Percentiles rank a stretch among this genome's conserved stretches.
Conservation (phyloP, 768 basidiomycete genomes). For the Cantharellus anzutake region DNA sequence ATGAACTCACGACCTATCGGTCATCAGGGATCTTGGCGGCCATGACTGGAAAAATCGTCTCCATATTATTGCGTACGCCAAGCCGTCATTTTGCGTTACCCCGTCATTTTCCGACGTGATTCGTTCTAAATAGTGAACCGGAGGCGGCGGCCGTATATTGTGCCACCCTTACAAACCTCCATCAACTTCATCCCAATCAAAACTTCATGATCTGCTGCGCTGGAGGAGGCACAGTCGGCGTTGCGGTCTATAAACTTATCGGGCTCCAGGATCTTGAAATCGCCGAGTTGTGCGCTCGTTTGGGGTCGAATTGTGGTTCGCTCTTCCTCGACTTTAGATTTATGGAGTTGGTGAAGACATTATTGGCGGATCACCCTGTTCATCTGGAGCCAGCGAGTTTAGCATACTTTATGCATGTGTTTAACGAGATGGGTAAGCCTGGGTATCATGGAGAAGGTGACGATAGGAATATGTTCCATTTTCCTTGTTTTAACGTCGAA, state of each 20-base stretch:
- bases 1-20: slow-evolving; percentile 17
- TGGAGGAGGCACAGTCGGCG: slow-evolving; percentile 59
- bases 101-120: not conserved
- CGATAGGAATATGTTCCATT: slow-evolving; percentile 69
- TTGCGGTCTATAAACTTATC: slow-evolving; percentile 39
- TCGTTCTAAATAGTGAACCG: slow-evolving; percentile 26
- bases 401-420: slow-evolving; percentile 67
- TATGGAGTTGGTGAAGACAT: slow-evolving; percentile 57
- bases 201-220: slow-evolving; percentile 82
- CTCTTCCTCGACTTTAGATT: slow-evolving; percentile 76
- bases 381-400: slow-evolving; percentile 70
- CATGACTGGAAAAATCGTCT: slow-evolving; percentile 61
- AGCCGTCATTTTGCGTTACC: not conserved
- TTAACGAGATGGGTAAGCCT: slow-evolving; percentile 75
- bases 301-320: slow-evolving; percentile 72
- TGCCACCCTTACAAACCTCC: slow-evolving; percentile 57
- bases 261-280: slow-evolving; percentile 72
- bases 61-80: slow-evolving; percentile 50
- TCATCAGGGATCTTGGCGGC: slow-evolving; percentile 25
- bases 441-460: slow-evolving; percentile 50
- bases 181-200: slow-evolving; percentile 58
- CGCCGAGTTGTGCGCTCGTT: slow-evolving; percentile 73
- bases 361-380: slow-evolving; percentile 63
- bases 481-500: slow-evolving; percentile 45
- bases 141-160: slow-evolving; percentile 87